A percentile compares a stretch with the other conserved stretches of the same genome.
These are phyloP conservation scores for Tulasnella sp. DNA, from an alignment of 768 basidiomycete species.

Conservation along the genomic window DNA sequence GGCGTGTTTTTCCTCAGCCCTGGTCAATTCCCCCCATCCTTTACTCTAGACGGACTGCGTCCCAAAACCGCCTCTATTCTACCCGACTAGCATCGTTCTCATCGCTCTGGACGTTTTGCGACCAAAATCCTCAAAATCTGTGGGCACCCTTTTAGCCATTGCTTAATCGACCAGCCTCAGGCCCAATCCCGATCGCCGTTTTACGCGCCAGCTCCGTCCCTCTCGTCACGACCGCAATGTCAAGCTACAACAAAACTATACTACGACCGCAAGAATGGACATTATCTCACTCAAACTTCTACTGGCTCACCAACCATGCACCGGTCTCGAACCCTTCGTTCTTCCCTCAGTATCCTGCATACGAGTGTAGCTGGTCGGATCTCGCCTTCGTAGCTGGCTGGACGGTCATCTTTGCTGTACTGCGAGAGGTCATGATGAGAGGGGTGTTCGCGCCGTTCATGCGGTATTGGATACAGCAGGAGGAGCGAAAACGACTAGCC, in stretches of 20 bases:
- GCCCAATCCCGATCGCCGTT: background rate
- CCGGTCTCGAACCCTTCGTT: background rate
- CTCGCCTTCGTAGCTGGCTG: slow-evolving; percentile 68
- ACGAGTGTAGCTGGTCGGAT: slow-evolving; percentile 33
- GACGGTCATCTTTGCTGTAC: slow-evolving; percentile 75
- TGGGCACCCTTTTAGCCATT: background rate
- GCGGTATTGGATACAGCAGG: slow-evolving; percentile 52
- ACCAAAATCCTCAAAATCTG: background rate
- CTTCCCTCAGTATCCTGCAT: slow-evolving; percentile 8
- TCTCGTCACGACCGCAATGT: background rate
- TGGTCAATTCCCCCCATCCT: background rate
- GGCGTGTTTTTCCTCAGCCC: background rate
- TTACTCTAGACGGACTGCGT: background rate
- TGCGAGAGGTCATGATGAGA: slow-evolving; percentile 69
- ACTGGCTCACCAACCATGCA: background rate
- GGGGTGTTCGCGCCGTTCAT: slow-evolving; percentile 73
- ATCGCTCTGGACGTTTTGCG: background rate
- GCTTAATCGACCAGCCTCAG: background rate
- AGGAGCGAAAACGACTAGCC: slow-evolving; percentile 19
- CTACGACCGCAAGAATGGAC: background rate
- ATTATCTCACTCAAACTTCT: background rate
- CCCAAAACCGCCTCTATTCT: background rate
- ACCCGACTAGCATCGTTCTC: background rate
- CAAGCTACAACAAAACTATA: background rate
- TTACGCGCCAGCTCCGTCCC: background rate